A percentile compares a stretch with the other conserved stretches of the same genome.
Conservation (phyloP, 2,329 filamentous ascomycete species). For the Scleromitrula shiraiana region DNA sequence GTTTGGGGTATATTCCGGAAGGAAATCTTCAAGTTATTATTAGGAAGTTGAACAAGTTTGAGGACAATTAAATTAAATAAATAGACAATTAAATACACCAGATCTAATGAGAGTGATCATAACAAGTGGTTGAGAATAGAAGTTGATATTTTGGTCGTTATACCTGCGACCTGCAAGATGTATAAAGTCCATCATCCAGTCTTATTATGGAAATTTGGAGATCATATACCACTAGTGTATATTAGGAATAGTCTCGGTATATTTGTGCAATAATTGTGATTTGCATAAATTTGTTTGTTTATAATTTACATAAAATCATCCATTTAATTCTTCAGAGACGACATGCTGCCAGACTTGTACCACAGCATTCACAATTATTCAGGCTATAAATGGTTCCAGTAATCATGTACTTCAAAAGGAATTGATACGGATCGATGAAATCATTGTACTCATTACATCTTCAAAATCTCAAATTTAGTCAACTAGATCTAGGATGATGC, state of each 20-base stretch:
- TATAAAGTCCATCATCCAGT: neutral
- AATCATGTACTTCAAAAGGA: too few relatives aligned
- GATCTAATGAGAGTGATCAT: neutral
- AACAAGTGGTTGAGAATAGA: constrained; percentile 6
- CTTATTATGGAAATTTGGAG: neutral
- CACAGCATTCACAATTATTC: too few relatives aligned
- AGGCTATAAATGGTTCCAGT: too few relatives aligned
- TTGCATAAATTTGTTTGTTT: too few relatives aligned
- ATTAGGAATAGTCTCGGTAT: neutral
- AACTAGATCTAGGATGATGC: too few relatives aligned
- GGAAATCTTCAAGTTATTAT: neutral
- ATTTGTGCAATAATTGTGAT: neutral
- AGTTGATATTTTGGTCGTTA: constrained; percentile 1
- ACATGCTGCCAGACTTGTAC: too few relatives aligned
- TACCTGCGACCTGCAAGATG: constrained; percentile 4
- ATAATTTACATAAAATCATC: too few relatives aligned
- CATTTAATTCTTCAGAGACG: too few relatives aligned
- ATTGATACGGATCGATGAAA: too few relatives aligned
- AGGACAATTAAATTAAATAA: constrained; percentile 3
- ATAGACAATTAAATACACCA: constrained; percentile 2
- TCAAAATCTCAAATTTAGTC: too few relatives aligned
- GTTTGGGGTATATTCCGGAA: neutral
- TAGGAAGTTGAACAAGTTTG: neutral
- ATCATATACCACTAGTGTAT: neutral
- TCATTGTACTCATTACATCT: too few relatives aligned